Base-by-base conservation (phyloP, 139 green algal species). In the Volvox africanus region DNA sequence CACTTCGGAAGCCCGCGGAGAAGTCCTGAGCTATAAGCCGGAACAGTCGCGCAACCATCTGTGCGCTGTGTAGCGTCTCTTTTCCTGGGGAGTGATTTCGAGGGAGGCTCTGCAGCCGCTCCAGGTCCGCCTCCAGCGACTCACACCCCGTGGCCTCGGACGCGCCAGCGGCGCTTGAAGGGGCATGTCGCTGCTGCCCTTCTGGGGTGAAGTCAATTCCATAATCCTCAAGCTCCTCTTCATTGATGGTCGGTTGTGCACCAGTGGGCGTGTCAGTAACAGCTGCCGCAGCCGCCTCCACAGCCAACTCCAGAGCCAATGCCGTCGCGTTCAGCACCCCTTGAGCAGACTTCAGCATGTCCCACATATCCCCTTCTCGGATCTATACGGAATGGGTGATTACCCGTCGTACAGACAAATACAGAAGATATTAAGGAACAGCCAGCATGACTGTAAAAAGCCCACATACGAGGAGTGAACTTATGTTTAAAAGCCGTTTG, bases 291-390 rank as follows among this genome's bases (percentile, higher is more conserved):
- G 76, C 76, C 18, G 76, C 32, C 17, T 55, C 76, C 21, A 2
- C 33, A 17, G 76, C 76, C 32, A 89, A 35, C 32, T 80, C 90
- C 37, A 93, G 85, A 50, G 85, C 35, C 14, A 75, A n/a, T 11
- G 78, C 33, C 20, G 82, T 61, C 1, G 78, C 78, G 19, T 84
- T 37, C 21, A 93, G 73, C 61, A 93, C 61, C 62, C 86, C 91
- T 9, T 69, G 22, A 24, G 89, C 89, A 28, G 73, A 55, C 44
- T 3, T 21, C 3, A 92, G 88, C 55, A 81, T 19, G 71, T 94
- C 78, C 93, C 93, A 95, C n/a, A 92, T 88, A 36, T 93, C 89
- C 30, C 93, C 92, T 73, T 95, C 93, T 3, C 81, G 90, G 77
- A 96, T 76, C 71, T 93, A 65, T 2, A 88, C 0, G 32, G n/a